These are phyloP conservation scores for Yamadazyma epiphylla DNA, from an alignment of 1,139 yeast genomes.

Conservation along the genomic window DNA sequence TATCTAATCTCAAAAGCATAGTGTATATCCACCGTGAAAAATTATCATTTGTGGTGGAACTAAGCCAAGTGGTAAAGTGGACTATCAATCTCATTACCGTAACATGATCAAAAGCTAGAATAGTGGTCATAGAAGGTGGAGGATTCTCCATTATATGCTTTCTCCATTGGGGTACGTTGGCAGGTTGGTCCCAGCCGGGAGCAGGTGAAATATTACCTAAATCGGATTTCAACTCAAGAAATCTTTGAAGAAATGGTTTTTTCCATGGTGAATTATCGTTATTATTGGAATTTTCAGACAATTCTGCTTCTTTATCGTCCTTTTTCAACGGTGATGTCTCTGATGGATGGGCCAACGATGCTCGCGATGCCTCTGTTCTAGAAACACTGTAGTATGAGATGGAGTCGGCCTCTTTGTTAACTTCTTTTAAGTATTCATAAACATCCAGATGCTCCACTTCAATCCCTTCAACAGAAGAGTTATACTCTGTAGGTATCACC, in stretches of 20 bases:
- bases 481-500: constrained; percentile 2
- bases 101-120: constrained; percentile 27
- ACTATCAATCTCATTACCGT: constrained; percentile 33
- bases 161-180: constrained; percentile 31
- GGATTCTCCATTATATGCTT: constrained; percentile 20
- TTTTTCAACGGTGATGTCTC: too few relatives aligned
- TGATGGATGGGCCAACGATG: too few relatives aligned
- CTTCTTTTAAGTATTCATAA: constrained; percentile 22
- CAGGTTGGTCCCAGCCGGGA: constrained; percentile 15
- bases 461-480: constrained; percentile 4
- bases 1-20: constrained; percentile 32
- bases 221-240: constrained; percentile 6
- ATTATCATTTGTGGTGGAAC: constrained; percentile 23
- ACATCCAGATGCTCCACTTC: constrained; percentile 16
- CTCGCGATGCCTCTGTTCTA: neutral
- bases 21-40: constrained; percentile 38
- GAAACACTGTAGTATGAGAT: neutral
- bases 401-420: constrained; percentile 27
- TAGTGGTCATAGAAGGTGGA: constrained; percentile 25
- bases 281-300: too few relatives aligned
- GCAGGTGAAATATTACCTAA: neutral
- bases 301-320: neutral
- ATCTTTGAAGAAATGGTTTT: constrained; percentile 5
- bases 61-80: constrained; percentile 38
- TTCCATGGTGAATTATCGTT: too few relatives aligned